These are phyloP conservation scores for Acidiella bohemica DNA, from an alignment of 495 filamentous ascomycete genomes.

Conservation along the genomic window DNA sequence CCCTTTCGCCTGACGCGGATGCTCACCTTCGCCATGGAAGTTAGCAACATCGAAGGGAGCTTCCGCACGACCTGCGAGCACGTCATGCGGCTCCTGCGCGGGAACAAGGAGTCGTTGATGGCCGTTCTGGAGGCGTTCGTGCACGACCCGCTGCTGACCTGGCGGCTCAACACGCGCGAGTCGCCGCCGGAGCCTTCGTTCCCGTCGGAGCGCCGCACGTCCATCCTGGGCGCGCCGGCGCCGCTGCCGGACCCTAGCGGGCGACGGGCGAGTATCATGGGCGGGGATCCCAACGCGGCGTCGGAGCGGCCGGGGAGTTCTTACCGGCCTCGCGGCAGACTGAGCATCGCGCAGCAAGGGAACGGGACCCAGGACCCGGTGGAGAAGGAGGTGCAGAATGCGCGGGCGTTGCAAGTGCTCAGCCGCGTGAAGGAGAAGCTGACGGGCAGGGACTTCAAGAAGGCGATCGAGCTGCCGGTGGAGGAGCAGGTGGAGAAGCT, in stretches of 20 bases:
- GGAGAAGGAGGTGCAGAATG: slow-evolving; percentile 74
- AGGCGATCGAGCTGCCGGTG: slow-evolving; percentile 68
- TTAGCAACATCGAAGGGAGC: slow-evolving; percentile 96
- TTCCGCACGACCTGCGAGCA: slow-evolving; percentile 96
- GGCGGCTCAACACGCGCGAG: slow-evolving; percentile 80
- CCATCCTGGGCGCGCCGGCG: slow-evolving; percentile 49
- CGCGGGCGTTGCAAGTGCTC: slow-evolving; percentile 80
- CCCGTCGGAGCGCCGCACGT: slow-evolving; percentile 57
- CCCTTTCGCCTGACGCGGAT: slow-evolving; percentile 96
- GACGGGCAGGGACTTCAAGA: slow-evolving; percentile 56
- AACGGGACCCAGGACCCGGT: slow-evolving; percentile 28
- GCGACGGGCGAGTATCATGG: slow-evolving; percentile 18
- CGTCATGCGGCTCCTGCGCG: slow-evolving; percentile 90
- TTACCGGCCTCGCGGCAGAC: slow-evolving; percentile 25
- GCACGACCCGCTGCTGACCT: slow-evolving; percentile 93
- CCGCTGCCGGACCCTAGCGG: background rate
- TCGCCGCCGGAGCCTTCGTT: slow-evolving; percentile 69
- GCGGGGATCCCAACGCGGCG: slow-evolving; percentile 9
- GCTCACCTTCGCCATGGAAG: slow-evolving; percentile 99
- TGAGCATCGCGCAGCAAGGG: slow-evolving; percentile 19
- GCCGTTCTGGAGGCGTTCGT: slow-evolving; percentile 98
- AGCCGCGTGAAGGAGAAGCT: slow-evolving; percentile 88
- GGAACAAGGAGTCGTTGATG: slow-evolving; percentile 97
- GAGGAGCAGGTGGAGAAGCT: slow-evolving; percentile 85
- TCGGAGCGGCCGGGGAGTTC: slow-evolving; percentile 14